Conservation (phyloP, 1,284 basidiomycete genomes). For the Boletus smithii region DNA sequence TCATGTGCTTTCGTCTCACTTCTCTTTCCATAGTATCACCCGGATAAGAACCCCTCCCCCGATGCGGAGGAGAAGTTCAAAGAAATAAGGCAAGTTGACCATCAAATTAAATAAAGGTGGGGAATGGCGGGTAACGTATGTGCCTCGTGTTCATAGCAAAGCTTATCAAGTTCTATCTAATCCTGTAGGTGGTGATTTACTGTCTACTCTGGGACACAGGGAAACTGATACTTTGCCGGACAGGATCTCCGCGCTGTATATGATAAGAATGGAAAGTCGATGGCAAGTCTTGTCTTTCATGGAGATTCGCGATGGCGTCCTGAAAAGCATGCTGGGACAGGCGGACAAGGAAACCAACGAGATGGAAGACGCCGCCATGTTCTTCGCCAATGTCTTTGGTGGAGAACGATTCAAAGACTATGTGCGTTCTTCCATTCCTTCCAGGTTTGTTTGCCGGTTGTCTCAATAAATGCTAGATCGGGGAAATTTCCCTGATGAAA, state of each 20-base stretch:
- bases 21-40: slow-evolving; percentile 67
- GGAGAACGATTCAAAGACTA: slow-evolving; percentile 85
- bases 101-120: slow-evolving; percentile 12
- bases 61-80: slow-evolving; percentile 94
- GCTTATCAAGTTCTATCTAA: slow-evolving; percentile 88
- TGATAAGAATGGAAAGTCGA: slow-evolving; percentile 91
- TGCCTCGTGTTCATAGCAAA: slow-evolving; percentile 54
- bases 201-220: slow-evolving; percentile 8
- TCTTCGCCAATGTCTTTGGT: slow-evolving; percentile 91
- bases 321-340: slow-evolving; percentile 33
- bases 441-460: background rate
- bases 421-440: slow-evolving; percentile 47
- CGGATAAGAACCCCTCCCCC: slow-evolving; percentile 87
- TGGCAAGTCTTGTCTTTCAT: slow-evolving; percentile 46
- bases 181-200: slow-evolving; percentile 50
- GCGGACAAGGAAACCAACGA: slow-evolving; percentile 68
- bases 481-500: slow-evolving; percentile 91
- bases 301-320: slow-evolving; percentile 6
- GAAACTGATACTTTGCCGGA: slow-evolving; percentile 24
- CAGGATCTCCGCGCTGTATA: slow-evolving; percentile 88
- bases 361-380: slow-evolving; percentile 85
- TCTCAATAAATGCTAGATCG: slow-evolving; percentile 55
- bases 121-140: slow-evolving; percentile 25
- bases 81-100: slow-evolving; percentile 70
- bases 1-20: background rate